Evolutionary conservation across 768 basidiomycete species (phyloP), one percentile per base, ranked within the genome.

Genomic region (Trametes cingulata): DNA sequence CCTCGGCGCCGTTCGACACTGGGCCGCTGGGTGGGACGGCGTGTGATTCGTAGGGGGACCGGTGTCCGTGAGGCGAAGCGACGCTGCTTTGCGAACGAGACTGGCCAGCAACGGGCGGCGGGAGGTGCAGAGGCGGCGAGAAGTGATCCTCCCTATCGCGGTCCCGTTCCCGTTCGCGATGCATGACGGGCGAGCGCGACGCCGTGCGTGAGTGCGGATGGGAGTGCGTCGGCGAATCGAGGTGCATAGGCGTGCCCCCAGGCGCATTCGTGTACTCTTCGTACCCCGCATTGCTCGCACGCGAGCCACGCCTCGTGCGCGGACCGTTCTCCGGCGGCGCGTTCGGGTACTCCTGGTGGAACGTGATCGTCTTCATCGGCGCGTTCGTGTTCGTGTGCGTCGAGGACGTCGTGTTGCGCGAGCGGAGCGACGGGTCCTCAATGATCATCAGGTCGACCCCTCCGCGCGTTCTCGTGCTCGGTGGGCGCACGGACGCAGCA

Each of bases 371-470:
- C 62, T 67, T 70, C 60, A 65, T 60, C 14, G 61, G 52, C 0
- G n/a, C n/a, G 42, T 50, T 41, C 39, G 37, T n/a, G 42, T 50
- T 41, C 39, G 37, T 42, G 9, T 64, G 60, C 19, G 61, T 42
- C 2, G 62, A 56, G 20, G 62, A 62, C 12, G 57, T 49, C 10
- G 29, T 33, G 41, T 54, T 54, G 50, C 59, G 62, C 6, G 49
- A 35, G n/a, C 61, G 62, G 12, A 57, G 19, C 14, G 58, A 46
- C 9, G 66, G 61, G 41, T 68, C 70, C 17, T 69, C 67, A 54
- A 71, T 71, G 60, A 71, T 71, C 54, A 67, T 69, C 42, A 71
- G 62, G 60, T 71, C 70, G 13, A 49, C 63, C 52, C 39, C 47
- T 52, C 25, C 47, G 41, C 35, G 40, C 29, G 41, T 54, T 17